These are phyloP conservation scores for Fomitopsis betulina DNA, from an alignment of 1,284 basidiomycete species.

Conservation along the genomic window DNA sequence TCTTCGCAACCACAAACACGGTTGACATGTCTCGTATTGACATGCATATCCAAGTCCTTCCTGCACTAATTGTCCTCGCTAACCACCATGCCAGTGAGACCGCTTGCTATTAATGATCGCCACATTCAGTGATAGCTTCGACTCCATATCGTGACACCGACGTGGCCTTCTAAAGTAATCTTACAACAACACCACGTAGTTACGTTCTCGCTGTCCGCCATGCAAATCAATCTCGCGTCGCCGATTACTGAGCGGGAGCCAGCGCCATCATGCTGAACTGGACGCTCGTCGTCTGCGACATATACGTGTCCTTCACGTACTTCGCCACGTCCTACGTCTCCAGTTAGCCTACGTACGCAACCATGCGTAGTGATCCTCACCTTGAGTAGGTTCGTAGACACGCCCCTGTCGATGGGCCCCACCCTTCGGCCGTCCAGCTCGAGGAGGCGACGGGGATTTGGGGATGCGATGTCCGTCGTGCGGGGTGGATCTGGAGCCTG, in stretches of 20 bases:
- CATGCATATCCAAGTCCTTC: no score
- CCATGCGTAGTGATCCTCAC: constrained; percentile 30
- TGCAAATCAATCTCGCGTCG: no score
- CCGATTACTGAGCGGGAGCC: constrained; percentile 8
- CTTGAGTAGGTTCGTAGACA: constrained; percentile 54
- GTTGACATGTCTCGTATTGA: no score
- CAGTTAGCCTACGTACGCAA: neutral
- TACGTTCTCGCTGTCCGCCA: no score
- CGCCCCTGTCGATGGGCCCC: constrained; percentile 78
- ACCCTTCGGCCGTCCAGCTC: constrained; percentile 78
- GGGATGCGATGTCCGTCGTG: constrained; percentile 24
- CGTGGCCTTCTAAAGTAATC: no score
- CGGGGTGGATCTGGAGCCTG: constrained; percentile 47
- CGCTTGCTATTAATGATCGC: no score
- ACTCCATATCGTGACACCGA: no score
- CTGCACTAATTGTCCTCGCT: no score
- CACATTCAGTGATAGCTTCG: no score
- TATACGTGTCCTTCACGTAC: constrained; percentile 62
- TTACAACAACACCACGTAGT: no score
- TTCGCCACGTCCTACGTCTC: constrained; percentile 58
- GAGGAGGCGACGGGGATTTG: constrained; percentile 44
- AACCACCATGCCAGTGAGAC: no score
- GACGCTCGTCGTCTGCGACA: constrained; percentile 50
- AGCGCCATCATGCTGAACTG: constrained; percentile 46
- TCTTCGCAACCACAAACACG: no score